Base-by-base conservation (phyloP, 2,329 filamentous ascomycete species). In the Monosporascus sp. region DNA sequence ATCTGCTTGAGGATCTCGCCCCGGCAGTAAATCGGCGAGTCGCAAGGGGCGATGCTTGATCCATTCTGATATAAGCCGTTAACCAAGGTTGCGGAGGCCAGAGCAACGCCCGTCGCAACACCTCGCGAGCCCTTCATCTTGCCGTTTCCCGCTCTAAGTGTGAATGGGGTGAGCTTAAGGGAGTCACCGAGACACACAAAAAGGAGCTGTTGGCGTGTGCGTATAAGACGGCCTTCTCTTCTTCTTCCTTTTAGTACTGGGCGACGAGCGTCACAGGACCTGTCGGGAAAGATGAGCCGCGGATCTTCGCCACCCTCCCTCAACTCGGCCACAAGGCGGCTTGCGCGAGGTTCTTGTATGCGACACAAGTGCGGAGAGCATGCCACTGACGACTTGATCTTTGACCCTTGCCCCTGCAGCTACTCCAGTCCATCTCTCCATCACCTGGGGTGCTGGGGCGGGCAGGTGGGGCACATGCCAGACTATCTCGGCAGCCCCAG, bases 11-110 rank as follows among this genome's bases (percentile, higher is more conserved):
- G 74, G 14, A 88, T 75, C 0, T 85, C 80, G 47, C 85, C 85
- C 57, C 83, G 76, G 64, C 85, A 88, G 68, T 88, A 88, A 20
- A 88, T 73, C 17, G 82, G 78, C 8, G 84, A 87, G 64, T 87
- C 81, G 68, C 85, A 88, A 1, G 85, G 84, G 3, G 84, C 81
- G 54, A 80, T 75, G 41, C 83, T 72, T 3, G 77, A 78, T 58
- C 82, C 84, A 66, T 87, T 83, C 59, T 73, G 71, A 66, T 81
- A 87, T 20, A 87, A 67, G 14, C 77, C 79, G 15, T 58, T 52
- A 25, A 69, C 69, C 9, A 67, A 41, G 22, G 55, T 44, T 46
- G 55, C 47, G 20, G 52, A 55, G 44, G 58, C 52, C 18, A 64
- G 48, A 48, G 60, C 55, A 46, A 63, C 52, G 35, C 44, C 50